Conservation (phyloP, 495 filamentous ascomycete genomes). For the Pseudotulostoma volvatum region DNA sequence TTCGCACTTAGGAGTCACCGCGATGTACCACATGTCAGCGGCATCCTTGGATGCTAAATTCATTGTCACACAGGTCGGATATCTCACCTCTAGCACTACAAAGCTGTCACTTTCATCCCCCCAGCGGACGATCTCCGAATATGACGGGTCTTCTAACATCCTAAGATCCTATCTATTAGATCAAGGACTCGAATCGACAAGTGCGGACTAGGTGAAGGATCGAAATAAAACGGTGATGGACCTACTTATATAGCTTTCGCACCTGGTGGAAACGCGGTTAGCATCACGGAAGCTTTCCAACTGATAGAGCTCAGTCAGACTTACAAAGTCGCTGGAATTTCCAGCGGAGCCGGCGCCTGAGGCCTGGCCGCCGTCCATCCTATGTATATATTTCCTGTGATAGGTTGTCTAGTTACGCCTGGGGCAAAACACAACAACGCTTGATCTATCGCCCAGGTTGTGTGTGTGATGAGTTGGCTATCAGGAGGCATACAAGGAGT, state of each 20-base stretch:
- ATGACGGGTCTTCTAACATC: constrained; percentile 93
- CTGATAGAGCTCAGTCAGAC: constrained; percentile 16
- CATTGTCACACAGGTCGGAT: constrained; percentile 7
- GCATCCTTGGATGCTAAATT: no score
- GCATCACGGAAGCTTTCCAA: background rate
- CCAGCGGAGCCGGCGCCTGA: constrained; percentile 37
- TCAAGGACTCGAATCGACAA: constrained; percentile 8
- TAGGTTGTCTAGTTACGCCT: no score
- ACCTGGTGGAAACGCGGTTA: constrained; percentile 42
- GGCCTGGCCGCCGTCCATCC: constrained; percentile 38
- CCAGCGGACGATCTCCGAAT: constrained; percentile 88
- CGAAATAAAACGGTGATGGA: constrained; percentile 9
- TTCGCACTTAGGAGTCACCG: constrained; percentile 50
- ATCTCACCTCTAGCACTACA: constrained; percentile 79
- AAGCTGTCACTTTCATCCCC: constrained; percentile 89
- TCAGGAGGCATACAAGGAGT: no score
- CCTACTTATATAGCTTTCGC: constrained; percentile 95
- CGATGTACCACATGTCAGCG: no score
- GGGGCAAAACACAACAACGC: no score
- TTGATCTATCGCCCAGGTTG: no score
- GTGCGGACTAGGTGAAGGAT: constrained; percentile 7
- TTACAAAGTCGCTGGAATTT: constrained; percentile 68
- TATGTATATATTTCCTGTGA: no score
- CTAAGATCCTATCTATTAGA: constrained; percentile 27
- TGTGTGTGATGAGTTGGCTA: no score